phyloP scores from a whole-genome alignment of 345 rosid species.

The Aquilaria yunnanensis region DNA sequence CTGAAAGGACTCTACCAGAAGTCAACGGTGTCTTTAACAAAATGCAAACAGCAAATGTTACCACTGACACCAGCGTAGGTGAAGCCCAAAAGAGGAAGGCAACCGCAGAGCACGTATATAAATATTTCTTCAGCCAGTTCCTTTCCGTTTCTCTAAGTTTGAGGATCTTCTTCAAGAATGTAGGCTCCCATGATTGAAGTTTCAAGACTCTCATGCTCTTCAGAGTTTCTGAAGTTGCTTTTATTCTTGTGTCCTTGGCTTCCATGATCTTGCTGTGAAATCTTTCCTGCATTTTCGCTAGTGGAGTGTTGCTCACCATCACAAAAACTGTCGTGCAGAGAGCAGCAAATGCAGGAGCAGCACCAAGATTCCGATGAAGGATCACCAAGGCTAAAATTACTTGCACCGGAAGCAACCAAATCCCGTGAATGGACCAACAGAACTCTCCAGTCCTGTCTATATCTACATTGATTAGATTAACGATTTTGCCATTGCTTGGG shows the following conservation, averaged over 20 bases:
- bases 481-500: conserved; percentile 39
- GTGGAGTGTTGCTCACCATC: conserved; percentile 66
- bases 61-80: conserved; percentile 47
- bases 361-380: conserved; percentile 48
- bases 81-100: conserved; percentile 65
- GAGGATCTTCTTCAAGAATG: conserved; percentile 39
- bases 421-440: conserved; percentile 47
- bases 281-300: conserved; percentile 46
- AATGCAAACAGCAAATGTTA: conserved; percentile 51
- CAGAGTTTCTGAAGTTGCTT: conserved; percentile 55
- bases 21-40: conserved; percentile 31
- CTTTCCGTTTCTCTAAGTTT: conserved; percentile 48
- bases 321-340: conserved; percentile 39
- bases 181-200: conserved; percentile 44
- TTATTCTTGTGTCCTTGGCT: conserved; percentile 31
- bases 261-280: conserved; percentile 60
- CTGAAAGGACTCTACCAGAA: conserved; percentile 50
- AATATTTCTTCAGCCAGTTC: conserved; percentile 37
- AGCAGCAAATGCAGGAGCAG: conserved; percentile 51
- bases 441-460: conserved; percentile 69
- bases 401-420: conserved; percentile 71
- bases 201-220: conserved; percentile 53
- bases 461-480: conserved; percentile 58
- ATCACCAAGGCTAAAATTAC: conserved; percentile 48
- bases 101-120: conserved; percentile 47